phyloP scores from a whole-genome alignment of 1,284 basidiomycete genomes.

The Takashimella tepidaria region DNA sequence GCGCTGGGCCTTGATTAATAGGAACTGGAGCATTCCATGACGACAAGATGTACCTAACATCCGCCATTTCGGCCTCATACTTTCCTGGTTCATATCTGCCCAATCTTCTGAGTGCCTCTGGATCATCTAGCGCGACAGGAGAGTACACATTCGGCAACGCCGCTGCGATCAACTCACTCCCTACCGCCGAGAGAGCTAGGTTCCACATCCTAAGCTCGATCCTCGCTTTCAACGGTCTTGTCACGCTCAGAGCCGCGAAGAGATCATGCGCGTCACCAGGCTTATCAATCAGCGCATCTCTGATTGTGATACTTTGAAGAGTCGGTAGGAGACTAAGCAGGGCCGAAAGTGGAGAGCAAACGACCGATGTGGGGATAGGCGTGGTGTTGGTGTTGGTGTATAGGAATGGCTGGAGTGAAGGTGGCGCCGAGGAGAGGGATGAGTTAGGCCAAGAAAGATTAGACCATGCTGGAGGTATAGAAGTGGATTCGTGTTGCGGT shows the following conservation, averaged over 20 bases:
- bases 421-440: no score
- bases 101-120: not conserved
- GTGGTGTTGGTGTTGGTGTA: not conserved
- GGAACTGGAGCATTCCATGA: no score
- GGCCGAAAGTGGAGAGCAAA: slow-evolving; percentile 12
- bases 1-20: no score
- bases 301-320: slow-evolving; percentile 20
- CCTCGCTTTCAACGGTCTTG: slow-evolving; percentile 22
- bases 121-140: not conserved
- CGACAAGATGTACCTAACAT: no score
- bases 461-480: not conserved
- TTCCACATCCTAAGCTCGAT: slow-evolving; percentile 31
- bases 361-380: slow-evolving; percentile 5
- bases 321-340: slow-evolving; percentile 13
- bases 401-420: not conserved
- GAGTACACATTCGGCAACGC: slow-evolving; percentile 9
- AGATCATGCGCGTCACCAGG: slow-evolving; percentile 13
- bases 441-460: not conserved
- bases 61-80: no score
- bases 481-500: not conserved
- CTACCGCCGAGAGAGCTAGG: slow-evolving; percentile 17
- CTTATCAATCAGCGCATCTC: slow-evolving; percentile 22
- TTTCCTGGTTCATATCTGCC: no score
- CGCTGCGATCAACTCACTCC: slow-evolving; percentile 19
- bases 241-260: slow-evolving; percentile 15